Evolutionary conservation across 2,329 filamentous ascomycete genomes (phyloP), one percentile per base, ranked within the genome.

Genomic region (Bipolaris bicolor): DNA sequence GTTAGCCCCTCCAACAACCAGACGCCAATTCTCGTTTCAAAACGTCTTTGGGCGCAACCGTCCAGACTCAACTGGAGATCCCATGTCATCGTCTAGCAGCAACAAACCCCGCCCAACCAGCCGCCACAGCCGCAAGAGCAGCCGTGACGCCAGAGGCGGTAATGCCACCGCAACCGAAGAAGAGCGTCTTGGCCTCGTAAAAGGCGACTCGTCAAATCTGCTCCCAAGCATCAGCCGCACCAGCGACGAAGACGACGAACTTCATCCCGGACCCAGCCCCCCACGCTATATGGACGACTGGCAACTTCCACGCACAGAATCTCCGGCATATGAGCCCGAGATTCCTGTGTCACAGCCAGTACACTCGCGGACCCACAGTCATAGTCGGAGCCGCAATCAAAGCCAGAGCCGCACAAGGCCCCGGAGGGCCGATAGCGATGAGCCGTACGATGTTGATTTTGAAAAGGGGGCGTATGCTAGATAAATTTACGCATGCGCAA

Each of bases 21-120:
- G 89, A 10, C 85, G 94, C 58, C 91, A 97, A 72, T 99, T 98
- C 78, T 96, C 91, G 16, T 98, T 98, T 81, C 89, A 93, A 63
- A 92, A 90, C 64, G 87, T 97, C 50, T 95, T 97, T 76, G 80
- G 81, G 58, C 84, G 88, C 34, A 67, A 70, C 49, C 67, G 70
- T 24, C 60, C 66, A 43, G 68, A 73, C n/a, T 72, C 67, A 3
- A 65, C 60, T 15, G 67, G 69, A 16, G 65, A 67, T 41, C 57
- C 56, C 2, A 65, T 63, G 7, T 62, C 61, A 2, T 43, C 40
- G 1, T 24, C 40, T 18, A 22, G 20, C 40, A 60, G 50, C 24
- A 57, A 22, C 46, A 49, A 29, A 20, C 22, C n/a, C 22, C 54
- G 69, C 22, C 75, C 73, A 16, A 58, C 64, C 15, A 74, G 66